phyloP scores from a whole-genome alignment of 805 yeast genomes.

The Sugiyamaella lignohabitans region DNA sequence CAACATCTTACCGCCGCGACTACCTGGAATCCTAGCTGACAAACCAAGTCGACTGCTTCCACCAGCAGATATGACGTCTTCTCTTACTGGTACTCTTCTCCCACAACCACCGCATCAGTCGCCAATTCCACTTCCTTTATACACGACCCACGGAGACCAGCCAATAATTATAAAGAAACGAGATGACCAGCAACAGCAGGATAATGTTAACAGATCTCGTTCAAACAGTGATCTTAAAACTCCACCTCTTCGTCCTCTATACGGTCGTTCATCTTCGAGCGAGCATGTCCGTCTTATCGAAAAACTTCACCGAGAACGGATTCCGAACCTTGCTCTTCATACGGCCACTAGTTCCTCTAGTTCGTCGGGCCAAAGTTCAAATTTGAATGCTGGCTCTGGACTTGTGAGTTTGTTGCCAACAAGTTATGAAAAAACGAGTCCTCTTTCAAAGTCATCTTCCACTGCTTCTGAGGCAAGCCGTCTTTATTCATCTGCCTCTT shows the following conservation, averaged over 20 bases:
- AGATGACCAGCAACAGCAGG: neutral
- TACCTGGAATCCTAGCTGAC: slow-evolving; percentile 1
- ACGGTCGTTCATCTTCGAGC: slow-evolving; percentile 8
- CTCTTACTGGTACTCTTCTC: too few relatives aligned
- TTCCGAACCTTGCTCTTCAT: too few relatives aligned
- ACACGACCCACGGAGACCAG: too few relatives aligned
- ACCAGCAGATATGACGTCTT: neutral
- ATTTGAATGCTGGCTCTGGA: too few relatives aligned
- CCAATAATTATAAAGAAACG: slow-evolving; percentile 1
- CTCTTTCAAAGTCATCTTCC: neutral
- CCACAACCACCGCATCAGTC: too few relatives aligned
- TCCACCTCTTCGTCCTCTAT: slow-evolving; percentile 3
- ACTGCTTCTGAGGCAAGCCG: too few relatives aligned
- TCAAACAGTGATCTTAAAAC: slow-evolving; percentile 5
- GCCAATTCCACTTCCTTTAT: too few relatives aligned
- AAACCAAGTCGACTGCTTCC: neutral
- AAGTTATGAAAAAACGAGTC: neutral
- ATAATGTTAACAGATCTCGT: slow-evolving; percentile 1
- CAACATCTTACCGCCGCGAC: slow-evolving; percentile 1
- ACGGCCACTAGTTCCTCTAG: too few relatives aligned
- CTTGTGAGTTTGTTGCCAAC: neutral
- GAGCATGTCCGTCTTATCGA: slow-evolving; percentile 1
- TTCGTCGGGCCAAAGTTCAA: too few relatives aligned
- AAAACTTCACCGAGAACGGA: slow-evolving; percentile 5
- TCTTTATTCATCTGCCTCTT: too few relatives aligned